Conservation (phyloP, 2,329 filamentous ascomycete species). For the Dothideomycetidae sp. region DNA sequence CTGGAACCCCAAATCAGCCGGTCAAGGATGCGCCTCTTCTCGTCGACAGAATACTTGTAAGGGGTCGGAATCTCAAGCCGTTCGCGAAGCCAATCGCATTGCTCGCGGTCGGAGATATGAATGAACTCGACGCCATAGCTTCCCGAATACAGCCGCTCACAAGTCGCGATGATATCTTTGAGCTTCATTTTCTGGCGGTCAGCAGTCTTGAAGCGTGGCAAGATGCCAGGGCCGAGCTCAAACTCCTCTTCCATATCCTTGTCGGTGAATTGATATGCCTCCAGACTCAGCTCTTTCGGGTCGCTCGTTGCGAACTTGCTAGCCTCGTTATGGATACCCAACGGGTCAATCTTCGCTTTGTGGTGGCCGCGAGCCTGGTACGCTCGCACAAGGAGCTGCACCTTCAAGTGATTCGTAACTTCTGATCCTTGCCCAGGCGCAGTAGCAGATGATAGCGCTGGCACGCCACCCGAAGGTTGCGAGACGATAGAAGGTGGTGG, state of each 20-base stretch:
- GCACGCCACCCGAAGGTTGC: conserved; percentile 62
- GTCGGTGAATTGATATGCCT: conserved; percentile 90
- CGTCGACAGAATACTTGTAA: conserved; percentile 95
- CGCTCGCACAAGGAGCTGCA: conserved; percentile 88
- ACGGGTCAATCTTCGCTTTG: conserved; percentile 93
- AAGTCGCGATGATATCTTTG: conserved; percentile 81
- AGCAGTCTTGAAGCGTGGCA: conserved; percentile 84
- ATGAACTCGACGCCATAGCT: conserved; percentile 98
- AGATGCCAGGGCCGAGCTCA: conserved; percentile 79
- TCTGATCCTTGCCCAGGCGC: conserved; percentile 58
- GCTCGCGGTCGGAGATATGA: conserved; percentile 91
- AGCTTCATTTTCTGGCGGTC: conserved; percentile 90
- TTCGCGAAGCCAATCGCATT: conserved; percentile 96
- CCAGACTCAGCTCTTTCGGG: conserved; percentile 83
- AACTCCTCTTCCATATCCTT: conserved; percentile 89
- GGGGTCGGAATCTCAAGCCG: conserved; percentile 85
- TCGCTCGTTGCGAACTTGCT: conserved; percentile 73
- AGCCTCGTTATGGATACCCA: conserved; percentile 79
- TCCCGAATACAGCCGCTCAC: conserved; percentile 91
- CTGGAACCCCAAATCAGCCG: conserved; percentile 97
- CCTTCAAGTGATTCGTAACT: conserved; percentile 92
- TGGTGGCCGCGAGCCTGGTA: conserved; percentile 97
- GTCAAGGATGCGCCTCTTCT: conserved; percentile 95
- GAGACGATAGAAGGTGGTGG: conserved; percentile 87
- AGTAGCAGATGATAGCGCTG: conserved; percentile 50